phyloP scores from a whole-genome alignment of 1,139 yeast genomes.

The Ashbya aceris region DNA sequence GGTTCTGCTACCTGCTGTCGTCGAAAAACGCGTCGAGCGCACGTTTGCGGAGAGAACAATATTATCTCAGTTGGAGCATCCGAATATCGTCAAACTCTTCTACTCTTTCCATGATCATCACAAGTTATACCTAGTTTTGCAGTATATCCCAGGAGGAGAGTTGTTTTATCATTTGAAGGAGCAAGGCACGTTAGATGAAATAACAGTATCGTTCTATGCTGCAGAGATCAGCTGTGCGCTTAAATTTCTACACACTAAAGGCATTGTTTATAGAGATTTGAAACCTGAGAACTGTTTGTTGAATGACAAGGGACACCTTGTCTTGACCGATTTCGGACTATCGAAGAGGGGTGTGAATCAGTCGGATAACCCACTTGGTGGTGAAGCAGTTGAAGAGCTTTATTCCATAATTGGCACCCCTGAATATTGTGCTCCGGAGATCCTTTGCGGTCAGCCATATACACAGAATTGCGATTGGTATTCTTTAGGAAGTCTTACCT shows the following conservation, averaged over 20 bases:
- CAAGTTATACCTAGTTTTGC: conserved; percentile 70
- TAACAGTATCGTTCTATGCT: conserved; percentile 68
- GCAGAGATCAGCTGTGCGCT: conserved; percentile 84
- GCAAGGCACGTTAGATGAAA: conserved; percentile 46
- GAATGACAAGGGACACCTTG: conserved; percentile 69
- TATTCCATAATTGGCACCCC: conserved; percentile 86
- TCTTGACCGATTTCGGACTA: conserved; percentile 85
- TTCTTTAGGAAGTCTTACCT: conserved; percentile 87
- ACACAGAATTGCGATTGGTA: conserved; percentile 93
- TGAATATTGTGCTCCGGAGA: conserved; percentile 96
- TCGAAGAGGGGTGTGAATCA: conserved; percentile 47
- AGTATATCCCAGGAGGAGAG: conserved; percentile 92
- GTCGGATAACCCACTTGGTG: conserved; percentile 15
- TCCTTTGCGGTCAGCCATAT: conserved; percentile 74
- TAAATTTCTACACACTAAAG: conserved; percentile 68
- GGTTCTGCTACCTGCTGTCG: conserved; percentile 8
- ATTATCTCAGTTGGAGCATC: conserved; percentile 64
- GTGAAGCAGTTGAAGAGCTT: conserved; percentile 33
- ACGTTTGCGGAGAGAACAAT: conserved; percentile 68
- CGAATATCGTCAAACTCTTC: conserved; percentile 77
- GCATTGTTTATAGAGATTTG: conserved; percentile 83
- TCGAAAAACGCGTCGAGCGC: conserved; percentile 38
- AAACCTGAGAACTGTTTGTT: conserved; percentile 91
- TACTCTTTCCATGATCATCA: conserved; percentile 84
- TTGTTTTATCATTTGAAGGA: conserved; percentile 69